These are phyloP conservation scores for Graphiopsis chlorocephala DNA, from an alignment of 2,329 filamentous ascomycete genomes.

Conservation along the genomic window DNA sequence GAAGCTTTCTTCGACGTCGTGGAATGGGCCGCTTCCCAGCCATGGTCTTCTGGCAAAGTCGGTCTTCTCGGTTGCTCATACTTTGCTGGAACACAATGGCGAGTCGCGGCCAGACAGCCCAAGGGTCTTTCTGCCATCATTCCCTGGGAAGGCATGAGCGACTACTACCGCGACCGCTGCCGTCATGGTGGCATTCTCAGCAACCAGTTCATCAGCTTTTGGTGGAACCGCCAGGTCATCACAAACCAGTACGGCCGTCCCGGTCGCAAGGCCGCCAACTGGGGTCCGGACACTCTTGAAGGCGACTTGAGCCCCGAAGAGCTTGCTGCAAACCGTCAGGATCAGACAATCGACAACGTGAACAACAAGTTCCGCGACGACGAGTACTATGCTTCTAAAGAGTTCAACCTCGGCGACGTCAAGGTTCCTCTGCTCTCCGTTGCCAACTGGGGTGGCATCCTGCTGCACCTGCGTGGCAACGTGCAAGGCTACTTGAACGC, in stretches of 20 bases:
- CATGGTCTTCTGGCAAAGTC: constrained; percentile 46
- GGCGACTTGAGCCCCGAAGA: constrained; percentile 56
- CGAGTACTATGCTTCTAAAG: constrained; percentile 62
- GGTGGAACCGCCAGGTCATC: constrained; percentile 67
- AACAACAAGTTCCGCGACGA: constrained; percentile 60
- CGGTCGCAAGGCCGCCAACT: constrained; percentile 47
- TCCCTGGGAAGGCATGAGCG: constrained; percentile 47
- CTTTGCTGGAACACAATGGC: constrained; percentile 41
- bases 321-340: constrained; percentile 46
- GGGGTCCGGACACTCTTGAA: constrained; percentile 55
- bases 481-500: constrained; percentile 63
- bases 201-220: constrained; percentile 54
- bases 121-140: constrained; percentile 43
- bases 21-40: constrained; percentile 39
- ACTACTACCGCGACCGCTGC: constrained; percentile 48
- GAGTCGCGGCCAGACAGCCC: constrained; percentile 41
- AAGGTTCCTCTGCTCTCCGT: constrained; percentile 65
- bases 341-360: constrained; percentile 44
- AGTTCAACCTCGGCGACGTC: constrained; percentile 64
- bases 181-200: constrained; percentile 42
- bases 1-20: constrained; percentile 45
- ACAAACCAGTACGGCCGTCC: constrained; percentile 64
- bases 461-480: constrained; percentile 67
- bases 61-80: constrained; percentile 46
- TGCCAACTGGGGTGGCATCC: constrained; percentile 69